These are phyloP conservation scores for Wickerhamomyces queroliae DNA, from an alignment of 805 yeast species.

Conservation along the genomic window DNA sequence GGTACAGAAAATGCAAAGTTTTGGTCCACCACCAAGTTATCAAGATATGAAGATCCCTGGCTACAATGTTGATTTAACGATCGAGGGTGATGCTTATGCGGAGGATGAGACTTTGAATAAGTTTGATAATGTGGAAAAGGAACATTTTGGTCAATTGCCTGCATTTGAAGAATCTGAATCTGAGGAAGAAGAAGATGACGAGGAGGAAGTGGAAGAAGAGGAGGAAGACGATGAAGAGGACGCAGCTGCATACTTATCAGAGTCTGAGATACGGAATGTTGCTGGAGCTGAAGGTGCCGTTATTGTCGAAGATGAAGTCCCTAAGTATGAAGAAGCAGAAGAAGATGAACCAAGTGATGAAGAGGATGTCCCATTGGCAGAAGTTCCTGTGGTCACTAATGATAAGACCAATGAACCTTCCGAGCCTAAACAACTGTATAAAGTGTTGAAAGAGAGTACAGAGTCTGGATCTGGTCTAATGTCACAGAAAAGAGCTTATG, in stretches of 20 bases:
- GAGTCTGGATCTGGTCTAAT: conserved; percentile 14
- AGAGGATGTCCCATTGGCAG: conserved; percentile 17
- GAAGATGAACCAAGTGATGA: conserved; percentile 18
- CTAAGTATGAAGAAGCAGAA: conserved; percentile 17
- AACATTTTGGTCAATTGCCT: conserved; percentile 27
- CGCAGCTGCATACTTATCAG: conserved; percentile 7
- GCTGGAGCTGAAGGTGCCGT: conserved; percentile 21
- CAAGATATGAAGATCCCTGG: conserved; percentile 57
- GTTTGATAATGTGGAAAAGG: conserved; percentile 10
- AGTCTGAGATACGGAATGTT: conserved; percentile 10
- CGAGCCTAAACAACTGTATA: conserved; percentile 21
- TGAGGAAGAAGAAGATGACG: conserved; percentile 20
- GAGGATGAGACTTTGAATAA: conserved; percentile 14
- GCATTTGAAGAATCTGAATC: conserved; percentile 19
- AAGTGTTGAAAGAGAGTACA: conserved; percentile 21
- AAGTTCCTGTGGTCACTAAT: background rate
- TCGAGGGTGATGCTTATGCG: conserved; percentile 30
- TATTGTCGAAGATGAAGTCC: background rate
- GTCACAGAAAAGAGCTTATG: conserved; percentile 25
- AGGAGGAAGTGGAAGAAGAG: conserved; percentile 14
- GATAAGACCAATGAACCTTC: conserved; percentile 13
- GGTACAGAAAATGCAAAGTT: conserved; percentile 58
- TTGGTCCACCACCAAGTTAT: conserved; percentile 85
- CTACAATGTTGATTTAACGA: conserved; percentile 35
- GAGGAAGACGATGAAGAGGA: conserved; percentile 12